Evolutionary conservation across 768 basidiomycete genomes (phyloP).

Genomic region (Agrocybe pediades): DNA sequence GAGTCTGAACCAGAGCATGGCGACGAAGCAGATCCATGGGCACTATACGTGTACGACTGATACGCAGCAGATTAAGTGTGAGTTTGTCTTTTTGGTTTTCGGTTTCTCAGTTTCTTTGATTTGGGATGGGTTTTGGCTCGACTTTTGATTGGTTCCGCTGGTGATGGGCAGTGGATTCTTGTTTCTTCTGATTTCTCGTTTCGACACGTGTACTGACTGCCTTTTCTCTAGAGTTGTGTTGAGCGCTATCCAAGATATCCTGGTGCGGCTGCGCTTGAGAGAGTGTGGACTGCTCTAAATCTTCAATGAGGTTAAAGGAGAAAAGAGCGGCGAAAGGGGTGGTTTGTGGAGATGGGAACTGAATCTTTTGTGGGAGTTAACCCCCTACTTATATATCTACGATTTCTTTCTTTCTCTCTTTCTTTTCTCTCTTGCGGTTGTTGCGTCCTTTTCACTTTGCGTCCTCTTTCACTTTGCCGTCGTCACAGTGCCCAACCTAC

Average conservation of each 20-base stretch:
- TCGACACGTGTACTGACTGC: too few relatives aligned
- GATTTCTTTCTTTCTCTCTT: neutral
- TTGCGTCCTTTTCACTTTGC: too few relatives aligned
- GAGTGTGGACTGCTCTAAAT: constrained; percentile 81
- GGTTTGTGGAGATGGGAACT: too few relatives aligned
- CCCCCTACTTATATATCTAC: neutral
- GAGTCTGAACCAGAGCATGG: constrained; percentile 85
- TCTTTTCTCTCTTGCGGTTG: too few relatives aligned
- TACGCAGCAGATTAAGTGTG: constrained; percentile 91
- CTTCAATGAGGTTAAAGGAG: too few relatives aligned
- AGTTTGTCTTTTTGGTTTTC: constrained; percentile 21
- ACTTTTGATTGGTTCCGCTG: too few relatives aligned
- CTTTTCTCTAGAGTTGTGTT: constrained; percentile 68
- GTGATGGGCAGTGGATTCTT: too few relatives aligned
- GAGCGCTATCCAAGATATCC: constrained; percentile 87
- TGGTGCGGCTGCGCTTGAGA: constrained; percentile 81
- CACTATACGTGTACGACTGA: constrained; percentile 95
- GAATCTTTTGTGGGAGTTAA: neutral
- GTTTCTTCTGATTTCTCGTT: constrained; percentile 1
- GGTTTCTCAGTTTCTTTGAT: neutral
- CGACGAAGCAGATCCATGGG: constrained; percentile 86
- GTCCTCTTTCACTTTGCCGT: too few relatives aligned
- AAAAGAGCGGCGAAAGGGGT: too few relatives aligned
- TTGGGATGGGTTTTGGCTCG: too few relatives aligned
- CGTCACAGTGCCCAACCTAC: too few relatives aligned